Evolutionary conservation across 257 asterid species (phyloP).

Genomic region (Avicennia marina): DNA sequence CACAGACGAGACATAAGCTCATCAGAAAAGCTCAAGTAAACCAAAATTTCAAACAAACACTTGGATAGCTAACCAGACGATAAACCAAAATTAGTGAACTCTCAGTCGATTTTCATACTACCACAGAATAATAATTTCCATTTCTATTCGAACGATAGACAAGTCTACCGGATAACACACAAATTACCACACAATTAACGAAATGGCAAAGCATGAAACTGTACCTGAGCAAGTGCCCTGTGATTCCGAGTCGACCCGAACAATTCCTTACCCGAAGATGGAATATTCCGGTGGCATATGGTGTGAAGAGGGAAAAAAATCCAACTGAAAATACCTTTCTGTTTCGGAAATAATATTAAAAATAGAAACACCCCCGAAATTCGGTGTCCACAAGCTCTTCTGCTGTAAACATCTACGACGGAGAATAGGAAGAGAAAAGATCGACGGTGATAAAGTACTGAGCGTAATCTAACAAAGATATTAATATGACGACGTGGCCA

Average conservation of each 20-base stretch:
- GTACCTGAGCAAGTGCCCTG: conserved; percentile 22
- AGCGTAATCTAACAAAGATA: conserved; percentile 7
- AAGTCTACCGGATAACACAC: background rate
- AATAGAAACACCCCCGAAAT: conserved; percentile 17
- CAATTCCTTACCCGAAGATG: conserved; percentile 11
- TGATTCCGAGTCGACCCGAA: background rate
- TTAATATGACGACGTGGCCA: conserved; percentile 28
- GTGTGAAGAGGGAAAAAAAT: conserved; percentile 4
- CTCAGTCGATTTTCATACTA: background rate
- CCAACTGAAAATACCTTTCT: conserved; percentile 7
- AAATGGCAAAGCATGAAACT: background rate
- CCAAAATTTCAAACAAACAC: too few species aligned
- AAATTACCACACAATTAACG: conserved; percentile 2
- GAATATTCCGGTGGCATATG: conserved; percentile 22
- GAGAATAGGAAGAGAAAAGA: background rate
- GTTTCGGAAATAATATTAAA: conserved; percentile 9
- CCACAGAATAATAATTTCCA: background rate
- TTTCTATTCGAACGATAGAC: background rate
- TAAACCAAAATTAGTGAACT: background rate
- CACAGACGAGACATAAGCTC: background rate
- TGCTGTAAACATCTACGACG: conserved; percentile 15
- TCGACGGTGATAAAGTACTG: conserved; percentile 9
- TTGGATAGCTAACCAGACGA: background rate
- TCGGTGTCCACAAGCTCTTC: conserved; percentile 36
- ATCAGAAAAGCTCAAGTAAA: background rate